Evolutionary conservation across 768 basidiomycete species (phyloP), one percentile per base, ranked within the genome.

Genomic region (Guyanaporus albipodus): DNA sequence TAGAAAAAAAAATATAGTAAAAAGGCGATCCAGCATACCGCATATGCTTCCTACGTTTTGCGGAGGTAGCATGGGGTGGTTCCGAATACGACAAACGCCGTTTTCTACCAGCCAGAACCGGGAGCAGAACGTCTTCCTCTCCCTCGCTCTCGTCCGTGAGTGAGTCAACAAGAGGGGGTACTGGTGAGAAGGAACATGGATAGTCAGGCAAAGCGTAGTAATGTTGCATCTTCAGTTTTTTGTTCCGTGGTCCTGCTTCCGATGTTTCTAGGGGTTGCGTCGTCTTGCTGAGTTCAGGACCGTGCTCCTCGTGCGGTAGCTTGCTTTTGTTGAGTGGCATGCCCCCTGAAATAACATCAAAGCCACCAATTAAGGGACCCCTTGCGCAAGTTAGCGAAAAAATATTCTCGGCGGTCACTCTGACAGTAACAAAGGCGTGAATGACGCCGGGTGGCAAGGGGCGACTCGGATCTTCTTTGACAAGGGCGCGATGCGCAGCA

Each of bases 391-490:
- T 54, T 2, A 63, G 55, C 0, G 56, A 52, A 34, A 69, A 73
- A 4, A 73, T 52, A 0, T 41, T 56, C 11, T 64, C 59, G 0
- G 67, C 66, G 0, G 21, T 34, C 0, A 43, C 45, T 39, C 69
- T 69, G 22, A 74, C 53, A 3, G 34, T 11, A 8, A 64, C 36
- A 8, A 71, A 70, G 5, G 63, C 57, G 1, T 64, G 54, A 0
- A 39, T 46, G 0, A 61, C 12, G 0, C 48, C 22, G 0, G 49
- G 3, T 0, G 35, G 1, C 3, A 67, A 45, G 0, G 19, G 33
- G 3, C 37, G 29, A 1, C 27, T 15, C 0, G 44, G 44, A 44
- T 59, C 56, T 36, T 53, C 52, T 7, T 62, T 31, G 0, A 65
- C 44, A 3, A 64, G 49, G 0, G 53, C 57, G 5, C 58, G 50